Evolutionary conservation across 768 basidiomycete species (phyloP).

Genomic region (Boletellus ananiceps): DNA sequence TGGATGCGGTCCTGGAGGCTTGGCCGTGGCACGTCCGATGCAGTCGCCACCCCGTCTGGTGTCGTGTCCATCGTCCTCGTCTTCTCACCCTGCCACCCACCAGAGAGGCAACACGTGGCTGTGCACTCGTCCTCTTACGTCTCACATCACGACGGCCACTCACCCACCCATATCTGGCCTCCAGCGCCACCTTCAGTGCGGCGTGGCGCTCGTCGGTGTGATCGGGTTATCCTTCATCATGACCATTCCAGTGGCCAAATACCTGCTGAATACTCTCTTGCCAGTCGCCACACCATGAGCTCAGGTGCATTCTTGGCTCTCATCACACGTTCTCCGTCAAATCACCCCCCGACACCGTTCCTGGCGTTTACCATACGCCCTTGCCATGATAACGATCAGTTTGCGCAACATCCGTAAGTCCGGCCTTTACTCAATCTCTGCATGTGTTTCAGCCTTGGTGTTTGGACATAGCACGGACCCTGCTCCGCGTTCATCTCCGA

Average conservation of each 20-base stretch:
- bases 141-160: conserved; percentile 3
- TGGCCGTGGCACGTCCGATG: conserved; percentile 1
- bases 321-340: not conserved
- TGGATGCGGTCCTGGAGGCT: conserved; percentile 43
- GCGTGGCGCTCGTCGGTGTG: conserved; percentile 11
- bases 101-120: conserved; percentile 12
- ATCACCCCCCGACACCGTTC: not conserved
- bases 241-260: not conserved
- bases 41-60: not conserved
- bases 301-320: not conserved
- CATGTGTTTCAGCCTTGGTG: too few relatives aligned
- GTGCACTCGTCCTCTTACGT: conserved; percentile 6
- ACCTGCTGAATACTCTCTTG: not conserved
- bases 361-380: not conserved
- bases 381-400: too few relatives aligned
- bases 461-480: too few relatives aligned
- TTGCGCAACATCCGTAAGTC: too few relatives aligned
- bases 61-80: not conserved
- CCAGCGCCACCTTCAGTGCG: not conserved
- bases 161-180: too few relatives aligned
- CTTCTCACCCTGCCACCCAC: too few relatives aligned
- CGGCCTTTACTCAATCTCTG: too few relatives aligned
- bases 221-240: not conserved
- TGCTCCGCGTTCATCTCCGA: too few relatives aligned
- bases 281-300: conserved; percentile 12